These are phyloP conservation scores for Geotrichum phurueaensis DNA, from an alignment of 1,139 yeast species.

Conservation along the genomic window DNA sequence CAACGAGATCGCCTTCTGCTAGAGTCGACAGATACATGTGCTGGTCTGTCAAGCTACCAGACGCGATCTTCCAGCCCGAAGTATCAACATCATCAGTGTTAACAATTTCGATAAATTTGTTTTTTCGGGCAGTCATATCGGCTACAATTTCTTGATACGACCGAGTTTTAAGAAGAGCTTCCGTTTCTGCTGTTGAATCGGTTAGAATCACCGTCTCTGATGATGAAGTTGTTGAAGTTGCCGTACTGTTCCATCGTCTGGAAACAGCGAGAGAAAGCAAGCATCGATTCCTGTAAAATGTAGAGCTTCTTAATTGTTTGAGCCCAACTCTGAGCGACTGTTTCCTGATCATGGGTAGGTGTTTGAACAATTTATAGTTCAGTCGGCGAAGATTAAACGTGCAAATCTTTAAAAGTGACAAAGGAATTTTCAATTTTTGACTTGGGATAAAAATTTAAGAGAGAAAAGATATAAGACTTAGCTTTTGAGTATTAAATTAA, in stretches of 20 bases:
- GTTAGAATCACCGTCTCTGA: background rate
- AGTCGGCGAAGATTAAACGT: background rate
- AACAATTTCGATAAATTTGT: conserved; percentile 5
- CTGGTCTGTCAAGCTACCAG: conserved; percentile 10
- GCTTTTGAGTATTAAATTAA: background rate
- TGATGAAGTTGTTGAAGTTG: background rate
- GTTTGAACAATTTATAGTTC: background rate
- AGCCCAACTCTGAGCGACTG: background rate
- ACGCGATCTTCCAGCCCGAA: background rate
- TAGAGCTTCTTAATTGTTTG: background rate
- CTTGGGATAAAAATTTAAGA: background rate
- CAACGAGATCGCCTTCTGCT: conserved; percentile 16
- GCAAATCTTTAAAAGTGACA: background rate
- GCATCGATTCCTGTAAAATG: background rate
- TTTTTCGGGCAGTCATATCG: conserved; percentile 13
- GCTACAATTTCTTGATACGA: conserved; percentile 9
- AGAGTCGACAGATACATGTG: conserved; percentile 13
- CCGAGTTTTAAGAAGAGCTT: conserved; percentile 1
- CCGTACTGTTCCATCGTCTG: background rate
- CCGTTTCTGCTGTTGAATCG: background rate
- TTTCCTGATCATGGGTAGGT: background rate
- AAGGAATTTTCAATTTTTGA: background rate
- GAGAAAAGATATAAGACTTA: background rate
- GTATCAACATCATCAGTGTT: conserved; percentile 7
- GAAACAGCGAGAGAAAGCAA: background rate